A percentile compares a stretch with the other conserved stretches of the same genome.
These are phyloP conservation scores for Eutrema yunnanense DNA, from an alignment of 345 rosid species.

Conservation along the genomic window DNA sequence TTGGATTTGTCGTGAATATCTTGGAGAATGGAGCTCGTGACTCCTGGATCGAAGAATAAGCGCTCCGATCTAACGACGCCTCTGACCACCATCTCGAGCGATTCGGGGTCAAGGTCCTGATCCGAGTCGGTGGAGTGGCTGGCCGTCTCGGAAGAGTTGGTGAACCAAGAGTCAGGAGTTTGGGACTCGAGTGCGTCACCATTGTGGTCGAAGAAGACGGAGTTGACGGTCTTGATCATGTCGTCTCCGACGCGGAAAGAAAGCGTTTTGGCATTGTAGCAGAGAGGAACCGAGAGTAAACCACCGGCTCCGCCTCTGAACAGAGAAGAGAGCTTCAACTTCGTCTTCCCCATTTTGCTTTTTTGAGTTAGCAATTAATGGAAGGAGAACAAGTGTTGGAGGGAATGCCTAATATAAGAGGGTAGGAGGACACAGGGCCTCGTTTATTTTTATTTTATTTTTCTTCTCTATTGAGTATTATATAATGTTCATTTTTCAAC, in stretches of 20 bases:
- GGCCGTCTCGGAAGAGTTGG: slow-evolving; percentile 32
- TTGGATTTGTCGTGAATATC: slow-evolving; percentile 2
- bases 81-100: slow-evolving; percentile 51
- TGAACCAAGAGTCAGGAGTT: slow-evolving; percentile 32
- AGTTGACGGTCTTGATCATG: slow-evolving; percentile 72
- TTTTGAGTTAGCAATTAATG: slow-evolving; percentile 7
- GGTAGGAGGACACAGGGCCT: neutral
- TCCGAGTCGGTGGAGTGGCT: slow-evolving; percentile 34
- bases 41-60: slow-evolving; percentile 71
- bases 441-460: no score
- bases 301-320: slow-evolving; percentile 34
- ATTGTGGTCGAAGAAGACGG: slow-evolving; percentile 44
- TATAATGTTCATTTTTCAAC: no score
- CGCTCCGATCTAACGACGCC: slow-evolving; percentile 63
- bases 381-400: slow-evolving; percentile 15
- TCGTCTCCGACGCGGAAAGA: slow-evolving; percentile 58
- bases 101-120: slow-evolving; percentile 29
- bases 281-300: slow-evolving; percentile 54
- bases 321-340: slow-evolving; percentile 47
- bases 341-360: slow-evolving; percentile 24
- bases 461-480: neutral
- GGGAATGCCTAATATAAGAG: slow-evolving; percentile 24
- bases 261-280: slow-evolving; percentile 61
- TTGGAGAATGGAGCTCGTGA: slow-evolving; percentile 58
- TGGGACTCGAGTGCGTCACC: neutral